Evolutionary conservation across 2,329 filamentous ascomycete species (phyloP), one percentile per base, ranked within the genome.

Genomic region (Aspergillus brasiliensis): DNA sequence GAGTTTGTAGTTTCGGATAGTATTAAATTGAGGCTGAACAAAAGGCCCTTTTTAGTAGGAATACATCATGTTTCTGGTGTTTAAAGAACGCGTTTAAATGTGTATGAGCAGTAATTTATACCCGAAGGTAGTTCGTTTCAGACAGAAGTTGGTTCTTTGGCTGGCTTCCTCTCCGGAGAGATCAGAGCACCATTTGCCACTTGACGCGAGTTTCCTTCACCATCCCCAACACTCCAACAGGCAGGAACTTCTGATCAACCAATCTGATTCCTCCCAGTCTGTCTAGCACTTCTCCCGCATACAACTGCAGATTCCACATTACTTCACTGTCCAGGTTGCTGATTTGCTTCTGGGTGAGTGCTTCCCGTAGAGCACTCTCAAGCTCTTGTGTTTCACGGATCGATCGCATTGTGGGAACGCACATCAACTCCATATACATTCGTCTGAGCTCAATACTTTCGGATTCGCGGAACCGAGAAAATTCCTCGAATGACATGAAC

Each of bases 111-210:
- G n/a, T n/a, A n/a, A n/a, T n/a, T n/a, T n/a, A n/a, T n/a, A n/a
- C n/a, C n/a, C n/a, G n/a, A n/a, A n/a, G n/a, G n/a, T n/a, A n/a
- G n/a, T n/a, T n/a, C n/a, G n/a, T n/a, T n/a, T n/a, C n/a, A n/a
- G n/a, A n/a, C n/a, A n/a, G n/a, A n/a, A n/a, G n/a, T n/a, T n/a
- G n/a, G n/a, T n/a, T n/a, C n/a, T n/a, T n/a, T n/a, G n/a, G n/a
- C n/a, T n/a, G n/a, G n/a, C n/a, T n/a, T n/a, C n/a, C n/a, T n/a
- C n/a, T n/a, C n/a, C n/a, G n/a, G n/a, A n/a, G n/a, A n/a, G n/a
- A 38, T 57, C 71, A 78, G 23, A 78, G 61, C 3, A 77, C 71
- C 76, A 77, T 77, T 58, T 75, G 77, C 77, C 77, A 79, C 44
- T 67, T 73, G 10, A 80, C 75, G 61, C 71, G 76, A 67, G 74